These are phyloP conservation scores for Volvox reticuliferus DNA, from an alignment of 139 green algal species.

Conservation along the genomic window DNA sequence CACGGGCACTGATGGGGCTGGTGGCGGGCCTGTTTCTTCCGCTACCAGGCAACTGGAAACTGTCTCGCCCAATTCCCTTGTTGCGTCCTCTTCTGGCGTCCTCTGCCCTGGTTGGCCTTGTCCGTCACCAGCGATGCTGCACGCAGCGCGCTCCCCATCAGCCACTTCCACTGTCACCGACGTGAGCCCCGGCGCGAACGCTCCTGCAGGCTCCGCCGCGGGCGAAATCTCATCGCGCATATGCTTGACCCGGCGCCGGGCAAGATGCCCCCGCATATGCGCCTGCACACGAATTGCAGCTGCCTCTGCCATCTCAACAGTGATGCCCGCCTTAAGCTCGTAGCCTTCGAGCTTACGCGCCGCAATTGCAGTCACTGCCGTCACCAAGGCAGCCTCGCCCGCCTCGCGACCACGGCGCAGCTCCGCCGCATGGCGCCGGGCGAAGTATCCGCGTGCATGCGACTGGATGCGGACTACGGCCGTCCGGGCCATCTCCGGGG, in stretches of 20 bases:
- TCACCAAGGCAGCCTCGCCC: constrained; percentile 4
- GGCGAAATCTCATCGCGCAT: neutral
- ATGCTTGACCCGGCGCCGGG: neutral
- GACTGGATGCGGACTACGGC: constrained; percentile 9
- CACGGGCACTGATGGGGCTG: neutral
- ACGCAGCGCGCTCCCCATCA: neutral
- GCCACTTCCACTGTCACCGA: neutral
- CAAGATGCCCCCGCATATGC: constrained; percentile 27
- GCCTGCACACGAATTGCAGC: constrained; percentile 12
- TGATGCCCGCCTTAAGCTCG: neutral
- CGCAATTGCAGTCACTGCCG: neutral
- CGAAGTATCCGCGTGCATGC: neutral
- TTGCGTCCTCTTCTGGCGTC: neutral
- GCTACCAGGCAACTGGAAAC: neutral
- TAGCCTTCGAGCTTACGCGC: neutral
- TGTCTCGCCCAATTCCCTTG: constrained; percentile 15
- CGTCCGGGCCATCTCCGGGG: constrained; percentile 1
- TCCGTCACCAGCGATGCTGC: too few relatives aligned
- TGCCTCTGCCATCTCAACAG: neutral
- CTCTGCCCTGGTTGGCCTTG: neutral
- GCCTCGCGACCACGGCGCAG: neutral
- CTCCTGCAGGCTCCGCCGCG: neutral
- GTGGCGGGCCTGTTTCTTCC: neutral
- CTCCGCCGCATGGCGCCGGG: neutral
- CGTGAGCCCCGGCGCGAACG: neutral